A percentile compares a stretch with the other conserved stretches of the same genome.
Conservation (phyloP, 2,329 filamentous ascomycete species). For the Colletotrichum sp. region DNA sequence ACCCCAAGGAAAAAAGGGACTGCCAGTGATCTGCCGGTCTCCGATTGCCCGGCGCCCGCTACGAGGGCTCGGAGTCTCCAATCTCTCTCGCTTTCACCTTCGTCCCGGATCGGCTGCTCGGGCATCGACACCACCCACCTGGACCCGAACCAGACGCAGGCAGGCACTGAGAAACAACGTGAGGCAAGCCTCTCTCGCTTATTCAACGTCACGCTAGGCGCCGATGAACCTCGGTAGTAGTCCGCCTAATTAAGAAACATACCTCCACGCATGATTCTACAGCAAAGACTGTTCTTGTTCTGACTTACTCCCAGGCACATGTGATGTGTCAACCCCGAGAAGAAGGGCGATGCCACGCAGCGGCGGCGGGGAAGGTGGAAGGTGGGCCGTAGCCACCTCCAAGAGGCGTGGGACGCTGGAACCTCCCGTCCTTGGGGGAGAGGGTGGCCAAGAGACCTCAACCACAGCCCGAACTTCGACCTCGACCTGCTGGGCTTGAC, state of each 20-base stretch:
- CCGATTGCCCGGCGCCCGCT: conserved; percentile 4
- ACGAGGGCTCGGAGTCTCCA: background rate
- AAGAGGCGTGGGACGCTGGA: background rate
- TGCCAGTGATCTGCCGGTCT: background rate
- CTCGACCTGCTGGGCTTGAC: background rate
- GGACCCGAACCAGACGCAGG: background rate
- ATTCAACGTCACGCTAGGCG: background rate
- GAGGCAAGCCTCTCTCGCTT: background rate
- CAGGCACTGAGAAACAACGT: background rate
- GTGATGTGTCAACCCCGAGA: background rate
- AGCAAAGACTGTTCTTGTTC: background rate
- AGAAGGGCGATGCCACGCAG: background rate
- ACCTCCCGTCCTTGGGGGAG: background rate
- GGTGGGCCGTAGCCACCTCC: background rate
- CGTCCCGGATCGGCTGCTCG: background rate
- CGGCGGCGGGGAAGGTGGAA: background rate
- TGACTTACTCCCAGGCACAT: background rate
- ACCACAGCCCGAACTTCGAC: background rate
- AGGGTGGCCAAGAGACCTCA: background rate
- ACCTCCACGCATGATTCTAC: background rate
- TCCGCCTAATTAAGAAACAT: background rate
- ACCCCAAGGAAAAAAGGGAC: background rate
- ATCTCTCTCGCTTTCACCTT: background rate
- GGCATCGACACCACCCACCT: background rate
- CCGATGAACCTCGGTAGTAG: background rate